Percentiles rank a stretch among this genome's conserved stretches.
phyloP scores from a whole-genome alignment of 2,329 filamentous ascomycete species.

The Ophiostoma himal-ulmi region DNA sequence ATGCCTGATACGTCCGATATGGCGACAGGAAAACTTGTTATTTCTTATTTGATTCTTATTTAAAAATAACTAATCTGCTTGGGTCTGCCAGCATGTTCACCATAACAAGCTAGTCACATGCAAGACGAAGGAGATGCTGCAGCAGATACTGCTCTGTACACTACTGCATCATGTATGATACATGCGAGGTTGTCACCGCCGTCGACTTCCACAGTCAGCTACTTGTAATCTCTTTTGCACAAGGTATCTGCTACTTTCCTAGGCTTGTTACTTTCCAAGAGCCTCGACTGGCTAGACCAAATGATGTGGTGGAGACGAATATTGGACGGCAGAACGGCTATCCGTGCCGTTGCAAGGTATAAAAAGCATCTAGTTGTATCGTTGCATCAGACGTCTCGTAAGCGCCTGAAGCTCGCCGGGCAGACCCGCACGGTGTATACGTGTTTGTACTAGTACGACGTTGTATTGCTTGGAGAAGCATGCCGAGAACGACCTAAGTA shows the following conservation, averaged over 20 bases:
- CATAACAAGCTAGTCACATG: neutral
- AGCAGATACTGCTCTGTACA: neutral
- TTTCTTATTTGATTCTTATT: neutral
- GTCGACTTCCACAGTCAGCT: neutral
- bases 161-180: neutral
- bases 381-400: neutral
- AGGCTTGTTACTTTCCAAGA: neutral
- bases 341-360: neutral
- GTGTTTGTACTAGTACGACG: neutral
- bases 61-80: neutral
- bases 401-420: no score
- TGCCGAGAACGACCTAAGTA: neutral
- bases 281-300: neutral
- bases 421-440: no score
- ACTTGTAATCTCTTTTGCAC: neutral
- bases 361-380: neutral
- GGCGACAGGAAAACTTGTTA: neutral
- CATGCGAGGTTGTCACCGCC: neutral
- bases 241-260: neutral
- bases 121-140: neutral
- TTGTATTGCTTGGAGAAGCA: neutral
- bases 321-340: neutral
- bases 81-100: neutral
- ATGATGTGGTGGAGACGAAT: neutral
- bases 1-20: neutral